Evolutionary conservation across 2,329 filamentous ascomycete species (phyloP).

Genomic region (Daldinia sp.): DNA sequence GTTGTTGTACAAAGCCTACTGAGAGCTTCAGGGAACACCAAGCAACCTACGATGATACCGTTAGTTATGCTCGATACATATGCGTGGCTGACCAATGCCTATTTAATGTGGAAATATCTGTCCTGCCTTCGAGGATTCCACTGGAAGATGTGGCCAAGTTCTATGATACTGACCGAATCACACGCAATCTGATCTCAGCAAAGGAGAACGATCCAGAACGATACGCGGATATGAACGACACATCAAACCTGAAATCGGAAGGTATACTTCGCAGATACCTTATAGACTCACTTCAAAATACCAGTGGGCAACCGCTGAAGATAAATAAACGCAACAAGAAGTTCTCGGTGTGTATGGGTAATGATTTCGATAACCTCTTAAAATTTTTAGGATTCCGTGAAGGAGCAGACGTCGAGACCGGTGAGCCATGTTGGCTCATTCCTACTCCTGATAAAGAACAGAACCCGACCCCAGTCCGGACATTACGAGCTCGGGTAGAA

Average conservation of each 20-base stretch:
- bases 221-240: conserved; percentile 58
- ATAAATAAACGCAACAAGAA: conserved; percentile 70
- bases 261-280: conserved; percentile 64
- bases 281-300: conserved; percentile 60
- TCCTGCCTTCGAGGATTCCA: conserved; percentile 59
- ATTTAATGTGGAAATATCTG: conserved; percentile 63
- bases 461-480: conserved; percentile 53
- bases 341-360: conserved; percentile 66
- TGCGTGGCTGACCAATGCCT: conserved; percentile 47
- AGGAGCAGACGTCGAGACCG: conserved; percentile 53
- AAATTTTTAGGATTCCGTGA: conserved; percentile 63
- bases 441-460: conserved; percentile 53
- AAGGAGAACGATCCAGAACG: conserved; percentile 61
- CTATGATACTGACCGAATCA: conserved; percentile 60
- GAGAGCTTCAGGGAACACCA: conserved; percentile 24
- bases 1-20: conserved; percentile 29
- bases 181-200: conserved; percentile 55
- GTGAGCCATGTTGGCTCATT: conserved; percentile 56
- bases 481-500: conserved; percentile 50
- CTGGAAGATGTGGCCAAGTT: conserved; percentile 57
- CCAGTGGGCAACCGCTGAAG: conserved; percentile 53
- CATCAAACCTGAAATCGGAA: conserved; percentile 57
- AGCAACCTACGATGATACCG: conserved; percentile 29
- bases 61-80: conserved; percentile 43
- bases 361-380: conserved; percentile 63